Conservation (phyloP, 345 rosid genomes). For the Leavenworthia alabamica region DNA sequence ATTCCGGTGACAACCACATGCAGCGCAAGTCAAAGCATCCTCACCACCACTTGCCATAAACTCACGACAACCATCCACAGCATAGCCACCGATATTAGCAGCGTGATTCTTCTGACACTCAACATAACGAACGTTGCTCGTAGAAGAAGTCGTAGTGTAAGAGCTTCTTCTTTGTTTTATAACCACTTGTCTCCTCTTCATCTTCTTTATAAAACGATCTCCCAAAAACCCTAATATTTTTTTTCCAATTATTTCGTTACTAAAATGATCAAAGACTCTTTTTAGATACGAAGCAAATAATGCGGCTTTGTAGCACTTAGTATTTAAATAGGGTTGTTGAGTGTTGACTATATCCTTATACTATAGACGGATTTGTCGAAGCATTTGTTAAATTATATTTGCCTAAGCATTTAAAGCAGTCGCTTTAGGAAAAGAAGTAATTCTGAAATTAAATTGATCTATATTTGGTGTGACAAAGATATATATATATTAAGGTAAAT, state of each 20-base stretch:
- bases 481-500: neutral
- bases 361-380: slow-evolving; percentile 13
- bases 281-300: slow-evolving; percentile 7
- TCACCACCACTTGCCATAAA: slow-evolving; percentile 64
- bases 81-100: slow-evolving; percentile 58
- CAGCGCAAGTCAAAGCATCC: slow-evolving; percentile 60
- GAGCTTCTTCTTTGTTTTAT: slow-evolving; percentile 42
- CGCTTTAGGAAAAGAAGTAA: neutral
- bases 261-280: neutral
- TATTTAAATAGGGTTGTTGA: slow-evolving; percentile 23
- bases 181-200: slow-evolving; percentile 77
- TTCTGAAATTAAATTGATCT: slow-evolving; percentile 1
- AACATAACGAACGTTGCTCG: slow-evolving; percentile 51
- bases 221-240: neutral
- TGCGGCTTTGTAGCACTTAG: slow-evolving; percentile 7
- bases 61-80: slow-evolving; percentile 80
- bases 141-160: slow-evolving; percentile 40
- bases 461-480: slow-evolving; percentile 20
- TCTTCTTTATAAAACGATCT: slow-evolving; percentile 6
- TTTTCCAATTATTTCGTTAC: neutral
- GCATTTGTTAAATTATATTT: slow-evolving; percentile 8
- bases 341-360: slow-evolving; percentile 20
- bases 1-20: slow-evolving; percentile 71
- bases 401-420: neutral
- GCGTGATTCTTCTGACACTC: slow-evolving; percentile 87